phyloP scores from a whole-genome alignment of 2,329 filamentous ascomycete species.

The Tympanopsis confertula region DNA sequence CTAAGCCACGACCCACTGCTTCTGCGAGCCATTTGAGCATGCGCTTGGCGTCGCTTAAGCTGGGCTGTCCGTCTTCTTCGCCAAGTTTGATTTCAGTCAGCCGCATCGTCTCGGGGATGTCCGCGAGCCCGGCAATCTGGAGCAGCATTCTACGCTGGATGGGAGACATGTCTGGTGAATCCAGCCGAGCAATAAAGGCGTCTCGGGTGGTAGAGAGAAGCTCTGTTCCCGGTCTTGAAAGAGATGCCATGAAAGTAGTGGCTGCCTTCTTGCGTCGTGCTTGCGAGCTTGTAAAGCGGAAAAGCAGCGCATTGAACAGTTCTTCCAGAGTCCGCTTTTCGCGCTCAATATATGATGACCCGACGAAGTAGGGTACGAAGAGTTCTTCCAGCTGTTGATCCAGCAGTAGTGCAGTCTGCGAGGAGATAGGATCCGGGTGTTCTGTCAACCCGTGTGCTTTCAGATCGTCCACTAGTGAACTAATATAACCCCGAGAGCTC shows the following conservation, averaged over 20 bases:
- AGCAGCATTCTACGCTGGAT: conserved; percentile 87
- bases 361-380: conserved; percentile 57
- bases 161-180: conserved; percentile 75
- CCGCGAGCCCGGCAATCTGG: conserved; percentile 67
- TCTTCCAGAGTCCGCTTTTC: conserved; percentile 64
- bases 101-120: conserved; percentile 4
- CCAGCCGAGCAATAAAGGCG: conserved; percentile 77
- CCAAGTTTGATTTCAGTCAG: conserved; percentile 45
- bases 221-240: conserved; percentile 83
- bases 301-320: conserved; percentile 78
- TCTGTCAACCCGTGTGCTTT: conserved; percentile 92
- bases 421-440: conserved; percentile 81
- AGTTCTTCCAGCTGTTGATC: conserved; percentile 69
- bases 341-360: conserved; percentile 57
- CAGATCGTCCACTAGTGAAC: conserved; percentile 76
- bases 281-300: conserved; percentile 96
- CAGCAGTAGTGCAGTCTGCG: conserved; percentile 67
- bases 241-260: conserved; percentile 81
- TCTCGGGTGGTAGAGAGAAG: conserved; percentile 79
- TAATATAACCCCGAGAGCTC: conserved; percentile 81
- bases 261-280: conserved; percentile 76
- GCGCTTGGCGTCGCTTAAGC: conserved; percentile 47
- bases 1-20: conserved; percentile 52
- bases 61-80: conserved; percentile 51
- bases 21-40: conserved; percentile 64